These are phyloP conservation scores for Angomonas ambiguus DNA, from an alignment of 208 protist genomes.

Conservation along the genomic window DNA sequence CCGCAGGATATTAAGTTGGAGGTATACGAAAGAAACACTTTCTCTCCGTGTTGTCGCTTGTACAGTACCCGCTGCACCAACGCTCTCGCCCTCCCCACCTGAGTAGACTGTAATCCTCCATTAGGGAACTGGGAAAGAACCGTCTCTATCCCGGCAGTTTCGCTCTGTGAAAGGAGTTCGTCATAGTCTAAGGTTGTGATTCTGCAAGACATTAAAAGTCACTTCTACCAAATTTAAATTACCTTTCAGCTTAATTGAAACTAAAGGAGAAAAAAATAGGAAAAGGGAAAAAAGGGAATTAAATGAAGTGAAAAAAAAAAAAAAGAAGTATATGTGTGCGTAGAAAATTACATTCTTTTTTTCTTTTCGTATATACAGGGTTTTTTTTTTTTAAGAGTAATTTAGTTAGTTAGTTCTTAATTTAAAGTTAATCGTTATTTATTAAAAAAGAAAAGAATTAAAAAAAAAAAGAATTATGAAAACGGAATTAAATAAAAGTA, in stretches of 20 bases:
- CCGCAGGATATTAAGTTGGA: conserved; percentile 99
- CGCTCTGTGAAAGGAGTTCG: conserved; percentile 29
- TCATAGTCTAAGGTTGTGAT: conserved; percentile 53
- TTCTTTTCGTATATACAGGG: not conserved
- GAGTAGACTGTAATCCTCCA: conserved; percentile 72
- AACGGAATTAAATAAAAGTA: conserved; percentile 10
- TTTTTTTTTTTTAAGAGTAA: not conserved
- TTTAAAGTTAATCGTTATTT: conserved; percentile 3
- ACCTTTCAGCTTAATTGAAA: not conserved
- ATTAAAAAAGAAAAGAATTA: conserved; percentile 8
- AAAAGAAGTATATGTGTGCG: not conserved
- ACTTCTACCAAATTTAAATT: not conserved
- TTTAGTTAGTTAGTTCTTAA: conserved; percentile 8
- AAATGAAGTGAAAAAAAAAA: conserved; percentile 7
- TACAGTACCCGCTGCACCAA: conserved; percentile 66
- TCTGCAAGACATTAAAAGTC: not conserved
- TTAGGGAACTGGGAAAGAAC: conserved; percentile 37
- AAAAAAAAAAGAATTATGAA: conserved; percentile 13
- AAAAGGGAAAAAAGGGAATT: conserved; percentile 1
- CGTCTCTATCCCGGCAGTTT: conserved; percentile 45
- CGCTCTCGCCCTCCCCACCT: conserved; percentile 58
- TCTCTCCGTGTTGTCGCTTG: conserved; percentile 32
- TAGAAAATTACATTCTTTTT: too few relatives aligned
- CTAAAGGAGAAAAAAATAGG: conserved; percentile 8
- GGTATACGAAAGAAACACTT: conserved; percentile 99